Percentiles rank a stretch among this genome's conserved stretches.
These are phyloP conservation scores for Beta corolliflora DNA, from an alignment of 179 eudicot genomes.

Conservation along the genomic window DNA sequence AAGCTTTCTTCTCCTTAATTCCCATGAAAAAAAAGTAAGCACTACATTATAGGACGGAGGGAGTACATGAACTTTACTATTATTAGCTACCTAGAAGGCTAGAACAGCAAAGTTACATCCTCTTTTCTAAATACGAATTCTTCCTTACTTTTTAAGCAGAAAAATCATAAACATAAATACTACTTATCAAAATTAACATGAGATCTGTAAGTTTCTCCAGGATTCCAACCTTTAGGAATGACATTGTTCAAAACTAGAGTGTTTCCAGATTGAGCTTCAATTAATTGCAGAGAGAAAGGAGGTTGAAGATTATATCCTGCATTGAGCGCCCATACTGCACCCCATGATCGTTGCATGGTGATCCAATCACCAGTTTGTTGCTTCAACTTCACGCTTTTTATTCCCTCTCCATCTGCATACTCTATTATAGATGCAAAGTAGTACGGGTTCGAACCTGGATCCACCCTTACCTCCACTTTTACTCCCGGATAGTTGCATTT, in stretches of 20 bases:
- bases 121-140: too few relatives aligned
- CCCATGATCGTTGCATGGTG: slow-evolving; percentile 55
- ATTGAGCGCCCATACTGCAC: slow-evolving; percentile 51
- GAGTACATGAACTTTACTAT: too few relatives aligned
- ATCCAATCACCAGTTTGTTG: slow-evolving; percentile 39
- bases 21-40: too few relatives aligned
- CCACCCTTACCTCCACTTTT: slow-evolving; percentile 48
- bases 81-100: too few relatives aligned
- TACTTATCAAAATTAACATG: slow-evolving; percentile 43
- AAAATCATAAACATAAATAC: background rate
- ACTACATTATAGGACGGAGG: too few relatives aligned
- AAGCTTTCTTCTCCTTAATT: too few relatives aligned
- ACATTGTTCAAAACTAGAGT: slow-evolving; percentile 46
- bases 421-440: slow-evolving; percentile 55
- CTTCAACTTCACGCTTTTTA: slow-evolving; percentile 44
- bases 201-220: slow-evolving; percentile 65
- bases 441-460: slow-evolving; percentile 55
- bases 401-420: slow-evolving; percentile 54
- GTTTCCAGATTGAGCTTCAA: slow-evolving; percentile 37
- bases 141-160: too few relatives aligned
- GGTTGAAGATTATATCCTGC: slow-evolving; percentile 29
- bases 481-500: slow-evolving; percentile 55
- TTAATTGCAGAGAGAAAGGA: slow-evolving; percentile 50
- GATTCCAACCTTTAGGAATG: slow-evolving; percentile 57
- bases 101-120: too few relatives aligned